Base-by-base conservation (phyloP, 345 rosid genomes). In the Diplotaxis tenuifolia region DNA sequence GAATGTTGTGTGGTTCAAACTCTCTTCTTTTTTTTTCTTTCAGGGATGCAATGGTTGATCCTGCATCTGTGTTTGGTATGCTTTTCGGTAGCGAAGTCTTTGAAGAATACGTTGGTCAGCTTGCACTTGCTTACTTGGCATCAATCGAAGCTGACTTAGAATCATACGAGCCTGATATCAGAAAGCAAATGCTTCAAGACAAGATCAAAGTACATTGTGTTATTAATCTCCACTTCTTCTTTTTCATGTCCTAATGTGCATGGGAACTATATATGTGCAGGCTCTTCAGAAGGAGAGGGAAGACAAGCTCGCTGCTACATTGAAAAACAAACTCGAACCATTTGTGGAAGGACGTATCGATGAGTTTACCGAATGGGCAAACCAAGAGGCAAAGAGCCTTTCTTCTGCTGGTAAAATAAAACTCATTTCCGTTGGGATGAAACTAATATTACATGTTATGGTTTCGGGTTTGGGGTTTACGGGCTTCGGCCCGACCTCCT, bases 51-150 rank as follows among this genome's bases (percentile, higher is more conserved):
- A 96, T 96, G 96, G 68, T 89, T 75, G 99, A 96, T 60, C 95
- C 99, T 79, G 71, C 97, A 47, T 81, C 92, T 57, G 96, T 95
- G 4, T 95, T 95, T 76, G 97, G 98, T 42, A 90, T 90, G 98
- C 82, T 90, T 36, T 92, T 95, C 47, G 98, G 97, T 47, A 92
- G 98, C 34, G 97, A 95, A 20, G 78, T 47, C 62, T 95, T 95
- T 72, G 99, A 95, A 73, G 99, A 95, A 66, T 95, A 92, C 60
- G 62, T 92, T 68, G 99, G 99, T 9, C 87, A 92, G 76, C 93
- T 95, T 70, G 93, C 94, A 3, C 72, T 96, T 80, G 96, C 96
- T 68, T 75, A 25, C 83, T 69, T 60, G 45, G 78, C 90, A 6
- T 54, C 88, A 12, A 25, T 83, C 27, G 96, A 90, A 19, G 49